Conservation (phyloP, 805 yeast genomes). For the Saccharomycopsis fibuligera region DNA sequence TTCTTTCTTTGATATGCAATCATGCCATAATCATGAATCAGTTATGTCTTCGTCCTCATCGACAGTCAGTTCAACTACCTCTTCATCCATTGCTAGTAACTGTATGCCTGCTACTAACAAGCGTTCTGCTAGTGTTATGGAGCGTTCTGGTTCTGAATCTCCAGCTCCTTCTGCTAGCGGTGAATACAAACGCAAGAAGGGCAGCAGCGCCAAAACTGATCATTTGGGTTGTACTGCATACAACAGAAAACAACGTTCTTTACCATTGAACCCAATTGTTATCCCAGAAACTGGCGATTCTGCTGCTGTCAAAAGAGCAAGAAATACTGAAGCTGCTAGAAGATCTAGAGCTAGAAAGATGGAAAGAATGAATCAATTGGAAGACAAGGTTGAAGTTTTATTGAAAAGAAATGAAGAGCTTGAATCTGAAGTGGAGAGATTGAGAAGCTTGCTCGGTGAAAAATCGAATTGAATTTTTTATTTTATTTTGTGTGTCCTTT, state of each 20-base stretch:
- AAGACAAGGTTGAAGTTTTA: slow-evolving; percentile 64
- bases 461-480: slow-evolving; percentile 4
- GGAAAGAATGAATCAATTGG: slow-evolving; percentile 81
- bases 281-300: slow-evolving; percentile 52
- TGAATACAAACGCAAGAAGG: slow-evolving; percentile 19
- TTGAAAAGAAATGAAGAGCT: slow-evolving; percentile 51
- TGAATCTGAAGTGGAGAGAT: slow-evolving; percentile 56
- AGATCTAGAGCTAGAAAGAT: slow-evolving; percentile 90
- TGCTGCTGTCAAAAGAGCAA: slow-evolving; percentile 81
- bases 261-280: slow-evolving; percentile 67
- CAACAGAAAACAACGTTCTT: slow-evolving; percentile 67
- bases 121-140: not conserved
- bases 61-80: not conserved
- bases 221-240: slow-evolving; percentile 70
- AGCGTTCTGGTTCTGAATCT: not conserved
- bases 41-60: not conserved
- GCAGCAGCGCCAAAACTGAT: slow-evolving; percentile 40
- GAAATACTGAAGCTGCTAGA: slow-evolving; percentile 94
- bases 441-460: slow-evolving; percentile 41
- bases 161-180: slow-evolving; percentile 10
- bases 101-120: not conserved
- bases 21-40: not conserved
- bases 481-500: not conserved
- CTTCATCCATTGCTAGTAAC: no score
- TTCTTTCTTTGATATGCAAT: no score